phyloP scores from a whole-genome alignment of 2,329 filamentous ascomycete species.

The Ceratocystis ficicola region DNA sequence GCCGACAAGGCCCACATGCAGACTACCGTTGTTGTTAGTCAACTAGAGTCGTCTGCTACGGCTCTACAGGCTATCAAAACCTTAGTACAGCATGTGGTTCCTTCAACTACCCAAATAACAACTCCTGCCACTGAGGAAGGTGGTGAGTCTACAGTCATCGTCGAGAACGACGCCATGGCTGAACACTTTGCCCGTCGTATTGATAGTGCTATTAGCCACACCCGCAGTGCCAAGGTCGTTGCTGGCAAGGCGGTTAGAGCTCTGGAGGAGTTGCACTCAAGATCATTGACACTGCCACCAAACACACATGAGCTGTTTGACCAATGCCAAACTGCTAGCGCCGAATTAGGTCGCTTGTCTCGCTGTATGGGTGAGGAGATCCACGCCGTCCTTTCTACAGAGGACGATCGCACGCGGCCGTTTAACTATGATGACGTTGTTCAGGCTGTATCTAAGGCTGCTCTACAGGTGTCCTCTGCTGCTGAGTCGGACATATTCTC shows the following conservation, averaged over 20 bases:
- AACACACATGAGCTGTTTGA: slow-evolving; percentile 60
- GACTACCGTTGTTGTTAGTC: slow-evolving; percentile 61
- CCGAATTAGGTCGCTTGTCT: slow-evolving; percentile 53
- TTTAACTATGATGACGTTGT: slow-evolving; percentile 57
- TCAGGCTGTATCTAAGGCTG: slow-evolving; percentile 45
- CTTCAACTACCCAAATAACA: slow-evolving; percentile 24
- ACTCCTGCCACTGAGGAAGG: slow-evolving; percentile 16
- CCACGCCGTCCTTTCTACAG: slow-evolving; percentile 49
- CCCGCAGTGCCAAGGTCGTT: slow-evolving; percentile 72
- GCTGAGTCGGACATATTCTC: slow-evolving; percentile 59
- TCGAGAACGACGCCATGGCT: slow-evolving; percentile 51
- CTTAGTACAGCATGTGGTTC: slow-evolving; percentile 52
- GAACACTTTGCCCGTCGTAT: slow-evolving; percentile 57
- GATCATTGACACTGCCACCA: slow-evolving; percentile 60
- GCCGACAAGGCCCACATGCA: slow-evolving; percentile 72
- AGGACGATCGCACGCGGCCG: slow-evolving; percentile 58
- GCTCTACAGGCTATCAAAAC: slow-evolving; percentile 50
- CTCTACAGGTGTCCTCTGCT: slow-evolving; percentile 31
- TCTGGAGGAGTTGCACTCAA: slow-evolving; percentile 61
- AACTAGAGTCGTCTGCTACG: slow-evolving; percentile 65
- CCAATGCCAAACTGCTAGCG: slow-evolving; percentile 51
- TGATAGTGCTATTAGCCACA: slow-evolving; percentile 60
- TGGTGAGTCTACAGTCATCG: slow-evolving; percentile 4
- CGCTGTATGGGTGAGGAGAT: slow-evolving; percentile 56
- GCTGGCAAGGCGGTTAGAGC: slow-evolving; percentile 65